phyloP scores from a whole-genome alignment of 345 rosid genomes.

The Durio zibethinus region DNA sequence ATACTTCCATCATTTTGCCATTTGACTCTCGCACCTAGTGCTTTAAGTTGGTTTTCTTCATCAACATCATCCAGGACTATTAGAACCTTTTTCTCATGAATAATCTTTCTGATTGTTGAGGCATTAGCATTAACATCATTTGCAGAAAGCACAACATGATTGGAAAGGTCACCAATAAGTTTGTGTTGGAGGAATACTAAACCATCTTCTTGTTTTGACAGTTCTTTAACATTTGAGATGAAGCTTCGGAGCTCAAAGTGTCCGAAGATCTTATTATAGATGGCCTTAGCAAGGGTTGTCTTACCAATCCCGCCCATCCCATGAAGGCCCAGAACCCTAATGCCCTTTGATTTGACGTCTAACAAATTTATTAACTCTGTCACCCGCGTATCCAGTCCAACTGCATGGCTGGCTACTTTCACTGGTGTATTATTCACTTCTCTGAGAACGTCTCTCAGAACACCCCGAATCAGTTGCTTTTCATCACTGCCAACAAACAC shows the following conservation, averaged over 20 bases:
- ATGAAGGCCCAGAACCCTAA: constrained; percentile 12
- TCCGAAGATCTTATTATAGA: background rate
- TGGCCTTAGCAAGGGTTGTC: constrained; percentile 14
- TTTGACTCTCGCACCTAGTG: constrained; percentile 31
- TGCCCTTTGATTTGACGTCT: background rate
- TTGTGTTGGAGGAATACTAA: background rate
- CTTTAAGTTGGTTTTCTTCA: constrained; percentile 35
- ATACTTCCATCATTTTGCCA: constrained; percentile 42
- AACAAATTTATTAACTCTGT: background rate
- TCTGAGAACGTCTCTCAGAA: constrained; percentile 42
- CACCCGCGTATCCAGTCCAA: constrained; percentile 12
- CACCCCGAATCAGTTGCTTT: constrained; percentile 20
- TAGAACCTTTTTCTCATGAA: constrained; percentile 32
- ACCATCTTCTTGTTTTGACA: constrained; percentile 5
- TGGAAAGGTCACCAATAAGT: background rate
- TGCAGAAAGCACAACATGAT: background rate
- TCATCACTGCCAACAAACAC: constrained; percentile 19
- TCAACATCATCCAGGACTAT: constrained; percentile 64
- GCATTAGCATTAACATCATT: background rate
- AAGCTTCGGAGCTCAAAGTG: background rate
- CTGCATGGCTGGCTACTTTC: constrained; percentile 32
- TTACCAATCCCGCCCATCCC: constrained; percentile 17
- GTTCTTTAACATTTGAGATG: constrained; percentile 14
- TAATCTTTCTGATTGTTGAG: constrained; percentile 19
- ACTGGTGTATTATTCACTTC: constrained; percentile 51